phyloP scores from a whole-genome alignment of 2,329 filamentous ascomycete genomes.

The Biscogniauxia marginata region DNA sequence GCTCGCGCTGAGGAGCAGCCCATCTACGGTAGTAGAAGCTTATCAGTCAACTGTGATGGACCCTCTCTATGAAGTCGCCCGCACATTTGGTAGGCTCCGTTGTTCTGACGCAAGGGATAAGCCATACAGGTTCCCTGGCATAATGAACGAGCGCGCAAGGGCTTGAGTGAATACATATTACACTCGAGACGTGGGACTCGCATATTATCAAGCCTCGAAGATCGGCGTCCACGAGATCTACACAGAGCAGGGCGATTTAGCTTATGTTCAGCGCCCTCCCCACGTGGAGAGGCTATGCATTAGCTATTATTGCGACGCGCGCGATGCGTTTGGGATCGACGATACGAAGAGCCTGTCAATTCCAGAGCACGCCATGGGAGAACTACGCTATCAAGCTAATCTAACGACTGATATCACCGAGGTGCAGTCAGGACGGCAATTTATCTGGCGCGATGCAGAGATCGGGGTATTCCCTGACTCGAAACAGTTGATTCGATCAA shows the following conservation, averaged over 20 bases:
- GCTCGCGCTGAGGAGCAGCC: not conserved
- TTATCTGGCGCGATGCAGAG: not conserved
- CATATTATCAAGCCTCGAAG: slow-evolving; percentile 85
- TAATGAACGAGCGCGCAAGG: slow-evolving; percentile 12
- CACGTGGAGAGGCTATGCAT: not conserved
- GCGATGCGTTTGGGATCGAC: slow-evolving; percentile 13
- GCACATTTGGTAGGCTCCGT: slow-evolving; percentile 14
- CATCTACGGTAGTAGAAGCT: slow-evolving; percentile 4
- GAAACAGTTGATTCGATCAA: not conserved
- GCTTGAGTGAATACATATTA: slow-evolving; percentile 50
- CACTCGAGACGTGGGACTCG: slow-evolving; percentile 50
- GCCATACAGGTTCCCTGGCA: slow-evolving; percentile 24
- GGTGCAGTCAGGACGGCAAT: not conserved
- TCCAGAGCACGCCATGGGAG: not conserved
- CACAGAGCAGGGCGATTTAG: not conserved
- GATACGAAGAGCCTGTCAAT: slow-evolving; percentile 5
- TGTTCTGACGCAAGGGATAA: slow-evolving; percentile 22
- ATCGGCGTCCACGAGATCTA: slow-evolving; percentile 11
- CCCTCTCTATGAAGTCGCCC: slow-evolving; percentile 8
- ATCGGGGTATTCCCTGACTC: not conserved
- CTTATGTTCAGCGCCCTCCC: not conserved
- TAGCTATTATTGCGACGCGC: slow-evolving; percentile 12
- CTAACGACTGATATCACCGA: not conserved
- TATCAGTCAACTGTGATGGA: slow-evolving; percentile 15
- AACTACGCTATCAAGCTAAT: not conserved